A percentile compares a stretch with the other conserved stretches of the same genome.
Evolutionary conservation across 2,329 filamentous ascomycete genomes (phyloP).

Genomic region (Drechslerella stenobrocha): DNA sequence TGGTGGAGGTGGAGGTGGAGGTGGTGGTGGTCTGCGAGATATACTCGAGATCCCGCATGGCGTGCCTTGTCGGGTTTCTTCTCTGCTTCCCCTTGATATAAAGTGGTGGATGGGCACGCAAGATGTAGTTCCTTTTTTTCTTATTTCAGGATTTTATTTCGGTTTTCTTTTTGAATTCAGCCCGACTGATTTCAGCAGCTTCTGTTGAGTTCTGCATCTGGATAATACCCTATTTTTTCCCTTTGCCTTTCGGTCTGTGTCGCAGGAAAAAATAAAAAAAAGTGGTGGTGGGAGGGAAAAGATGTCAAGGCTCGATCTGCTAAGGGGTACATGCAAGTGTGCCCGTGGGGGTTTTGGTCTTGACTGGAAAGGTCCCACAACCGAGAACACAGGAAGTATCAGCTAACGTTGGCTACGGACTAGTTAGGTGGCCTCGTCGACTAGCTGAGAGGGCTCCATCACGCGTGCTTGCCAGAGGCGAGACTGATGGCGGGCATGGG

Average conservation of each 20-base stretch:
- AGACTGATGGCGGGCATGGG: conserved; percentile 34
- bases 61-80: conserved; percentile 43
- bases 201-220: conserved; percentile 41
- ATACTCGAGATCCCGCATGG: conserved; percentile 47
- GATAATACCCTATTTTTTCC: conserved; percentile 47
- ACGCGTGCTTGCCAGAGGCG: conserved; percentile 1
- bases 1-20: conserved; percentile 4
- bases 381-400: conserved; percentile 40
- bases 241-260: conserved; percentile 45
- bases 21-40: conserved; percentile 48
- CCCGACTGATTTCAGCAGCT: conserved; percentile 32
- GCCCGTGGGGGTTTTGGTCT: conserved; percentile 46
- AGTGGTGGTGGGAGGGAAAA: conserved; percentile 31
- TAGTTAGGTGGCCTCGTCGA: conserved; percentile 28
- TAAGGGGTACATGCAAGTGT: conserved; percentile 49
- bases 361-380: conserved; percentile 48
- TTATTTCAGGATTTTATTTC: conserved; percentile 34
- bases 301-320: conserved; percentile 48
- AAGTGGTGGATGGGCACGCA: conserved; percentile 35
- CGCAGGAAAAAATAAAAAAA: conserved; percentile 23
- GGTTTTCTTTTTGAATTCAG: conserved; percentile 42
- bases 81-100: conserved; percentile 34
- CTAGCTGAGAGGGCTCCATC: conserved; percentile 38
- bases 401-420: conserved; percentile 37
- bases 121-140: conserved; percentile 30